Conservation (phyloP, 768 basidiomycete species). For the Dendrothele bispora region DNA sequence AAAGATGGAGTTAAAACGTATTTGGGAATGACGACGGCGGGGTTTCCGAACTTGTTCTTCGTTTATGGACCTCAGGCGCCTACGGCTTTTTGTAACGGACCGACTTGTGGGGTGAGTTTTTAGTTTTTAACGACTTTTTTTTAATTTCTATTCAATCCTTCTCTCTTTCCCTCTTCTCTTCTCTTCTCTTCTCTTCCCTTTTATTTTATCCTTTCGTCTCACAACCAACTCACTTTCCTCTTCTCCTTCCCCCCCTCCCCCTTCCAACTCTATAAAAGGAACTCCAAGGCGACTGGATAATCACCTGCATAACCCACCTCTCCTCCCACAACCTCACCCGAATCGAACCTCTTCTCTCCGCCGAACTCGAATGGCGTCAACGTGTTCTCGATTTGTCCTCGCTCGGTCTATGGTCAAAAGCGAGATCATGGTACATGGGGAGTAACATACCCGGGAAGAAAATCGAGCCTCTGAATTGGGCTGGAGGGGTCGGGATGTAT, state of each 20-base stretch:
- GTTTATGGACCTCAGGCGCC: slow-evolving; percentile 22
- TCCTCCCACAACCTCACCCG: slow-evolving; percentile 5
- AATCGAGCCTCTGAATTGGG: too few relatives aligned
- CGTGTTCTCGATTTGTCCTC: background rate
- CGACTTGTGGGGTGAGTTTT: background rate
- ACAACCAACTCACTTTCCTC: too few relatives aligned
- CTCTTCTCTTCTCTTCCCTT: too few relatives aligned
- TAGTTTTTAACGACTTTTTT: too few relatives aligned
- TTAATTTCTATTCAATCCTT: too few relatives aligned
- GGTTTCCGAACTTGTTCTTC: slow-evolving; percentile 25
- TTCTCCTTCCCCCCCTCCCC: background rate
- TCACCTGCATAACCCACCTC: slow-evolving; percentile 17
- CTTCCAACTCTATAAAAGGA: slow-evolving; percentile 14
- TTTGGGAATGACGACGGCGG: slow-evolving; percentile 20
- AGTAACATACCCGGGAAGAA: slow-evolving; percentile 11
- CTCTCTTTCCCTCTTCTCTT: too few relatives aligned
- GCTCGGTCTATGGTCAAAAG: background rate
- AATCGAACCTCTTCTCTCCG: background rate
- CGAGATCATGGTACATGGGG: slow-evolving; percentile 15
- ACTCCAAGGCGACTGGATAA: slow-evolving; percentile 24
- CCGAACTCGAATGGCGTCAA: background rate
- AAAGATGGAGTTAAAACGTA: slow-evolving; percentile 19
- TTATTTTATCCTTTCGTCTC: too few relatives aligned
- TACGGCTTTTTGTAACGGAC: slow-evolving; percentile 14
- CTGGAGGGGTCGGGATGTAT: slow-evolving; percentile 22